Percentiles rank a stretch among this genome's conserved stretches.
Evolutionary conservation across 192 early-diverging fungal species (phyloP).

Genomic region (Coemansia sp.): DNA sequence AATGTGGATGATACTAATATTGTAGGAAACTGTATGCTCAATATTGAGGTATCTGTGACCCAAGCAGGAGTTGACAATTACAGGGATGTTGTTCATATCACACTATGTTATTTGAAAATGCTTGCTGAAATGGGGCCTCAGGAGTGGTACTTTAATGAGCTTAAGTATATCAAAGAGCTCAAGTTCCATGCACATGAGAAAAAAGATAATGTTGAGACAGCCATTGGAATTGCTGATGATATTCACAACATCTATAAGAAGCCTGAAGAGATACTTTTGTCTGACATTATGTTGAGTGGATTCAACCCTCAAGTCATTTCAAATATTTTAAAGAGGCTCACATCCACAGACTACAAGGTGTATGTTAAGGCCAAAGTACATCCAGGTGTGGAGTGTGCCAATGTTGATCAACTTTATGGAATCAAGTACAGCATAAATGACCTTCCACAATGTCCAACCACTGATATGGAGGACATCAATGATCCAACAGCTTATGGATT

Average conservation of each 20-base stretch:
- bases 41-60: constrained; percentile 9
- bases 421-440: constrained; percentile 64
- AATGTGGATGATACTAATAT: too few relatives aligned
- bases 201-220: constrained; percentile 49
- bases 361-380: constrained; percentile 21
- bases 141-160: constrained; percentile 21
- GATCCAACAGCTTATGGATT: constrained; percentile 50
- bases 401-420: constrained; percentile 68
- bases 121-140: constrained; percentile 18
- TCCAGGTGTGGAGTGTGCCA: constrained; percentile 18
- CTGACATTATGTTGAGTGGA: constrained; percentile 57
- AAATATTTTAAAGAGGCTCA: constrained; percentile 54
- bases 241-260: constrained; percentile 66
- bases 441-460: constrained; percentile 39
- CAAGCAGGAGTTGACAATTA: constrained; percentile 17
- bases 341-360: constrained; percentile 54
- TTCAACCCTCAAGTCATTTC: constrained; percentile 59
- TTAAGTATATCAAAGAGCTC: constrained; percentile 29
- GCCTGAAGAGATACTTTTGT: constrained; percentile 62
- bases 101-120: constrained; percentile 35
- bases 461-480: background rate
- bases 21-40: constrained; percentile 9
- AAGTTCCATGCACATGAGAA: constrained; percentile 63
- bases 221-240: constrained; percentile 54
- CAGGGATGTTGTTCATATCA: constrained; percentile 17